These are phyloP conservation scores for Phytophthora sp. DNA, from an alignment of 352 stramenopile species.

Conservation along the genomic window DNA sequence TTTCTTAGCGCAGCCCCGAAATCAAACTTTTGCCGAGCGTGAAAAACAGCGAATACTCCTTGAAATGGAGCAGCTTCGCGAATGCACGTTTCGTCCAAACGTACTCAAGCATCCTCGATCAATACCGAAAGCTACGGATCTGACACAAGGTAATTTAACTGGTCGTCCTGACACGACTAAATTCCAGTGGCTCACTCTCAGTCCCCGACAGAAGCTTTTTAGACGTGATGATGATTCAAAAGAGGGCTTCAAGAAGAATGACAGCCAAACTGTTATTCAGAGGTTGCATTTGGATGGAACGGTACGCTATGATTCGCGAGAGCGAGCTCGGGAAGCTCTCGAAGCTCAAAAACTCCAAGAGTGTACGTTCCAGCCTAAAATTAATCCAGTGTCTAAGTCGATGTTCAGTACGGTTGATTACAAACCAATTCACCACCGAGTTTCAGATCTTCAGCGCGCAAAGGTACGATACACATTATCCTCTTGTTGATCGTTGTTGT, in stretches of 20 bases:
- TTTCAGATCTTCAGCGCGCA: constrained; percentile 65
- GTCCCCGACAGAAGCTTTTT: constrained; percentile 45
- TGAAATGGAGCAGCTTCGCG: constrained; percentile 64
- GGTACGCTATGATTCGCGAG: constrained; percentile 57
- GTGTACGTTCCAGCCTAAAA: constrained; percentile 75
- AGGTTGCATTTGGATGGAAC: constrained; percentile 71
- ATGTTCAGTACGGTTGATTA: constrained; percentile 52
- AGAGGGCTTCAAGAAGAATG: constrained; percentile 9
- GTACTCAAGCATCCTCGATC: constrained; percentile 32
- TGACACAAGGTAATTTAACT: neutral
- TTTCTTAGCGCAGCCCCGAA: constrained; percentile 58
- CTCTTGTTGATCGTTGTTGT: neutral
- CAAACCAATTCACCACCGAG: constrained; percentile 72
- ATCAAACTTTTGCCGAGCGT: constrained; percentile 59
- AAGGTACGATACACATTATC: constrained; percentile 47
- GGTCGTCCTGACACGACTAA: constrained; percentile 27
- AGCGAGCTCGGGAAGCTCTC: constrained; percentile 52
- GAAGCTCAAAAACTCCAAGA: constrained; percentile 56
- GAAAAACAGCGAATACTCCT: constrained; percentile 65
- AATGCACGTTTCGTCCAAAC: constrained; percentile 78
- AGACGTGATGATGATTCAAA: constrained; percentile 2
- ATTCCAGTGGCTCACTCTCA: constrained; percentile 72
- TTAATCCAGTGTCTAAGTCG: constrained; percentile 55
- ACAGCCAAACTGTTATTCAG: constrained; percentile 49
- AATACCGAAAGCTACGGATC: constrained; percentile 1